Base-by-base conservation (phyloP, 2,329 filamentous ascomycete species). In the Chaetomiaceae sp. region DNA sequence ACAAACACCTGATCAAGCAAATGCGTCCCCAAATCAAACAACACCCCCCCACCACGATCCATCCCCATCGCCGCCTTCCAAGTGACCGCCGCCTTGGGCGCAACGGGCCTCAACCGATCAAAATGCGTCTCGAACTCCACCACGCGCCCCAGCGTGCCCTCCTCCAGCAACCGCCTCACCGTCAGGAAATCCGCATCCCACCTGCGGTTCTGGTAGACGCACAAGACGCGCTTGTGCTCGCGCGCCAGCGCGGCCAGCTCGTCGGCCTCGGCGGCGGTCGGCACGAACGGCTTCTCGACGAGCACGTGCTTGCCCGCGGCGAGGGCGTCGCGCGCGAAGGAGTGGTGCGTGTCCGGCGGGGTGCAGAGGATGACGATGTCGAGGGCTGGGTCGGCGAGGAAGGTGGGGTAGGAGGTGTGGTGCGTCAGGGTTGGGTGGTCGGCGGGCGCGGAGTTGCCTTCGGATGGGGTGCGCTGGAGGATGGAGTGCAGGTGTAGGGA, bases 261-360 rank as follows among this genome's bases (percentile, higher is more conserved):
- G 30, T 80, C 74, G 10, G 87, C 87, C 68, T 91, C 83, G 51
- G 78, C 73, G 1, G 78, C 73, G 1, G 83, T 86, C 17, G 87
- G 84, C 12, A 88, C 86, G 65, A 92, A 92, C 2, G 88, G 88
- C 73, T 92, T 92, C 72, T 92, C 88, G 43, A 86, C 85, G 46
- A 92, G 73, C 21, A 91, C 85, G 66, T 92, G 84, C 72, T 91
- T 91, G 60, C 84, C 83, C 9, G 78, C 73, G 63, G 85, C 75
- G 42, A 92, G 73, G 0, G 85, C 83, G 45, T 78, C 67, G 66
- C 82, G 82, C 31, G 81, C 73, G 59, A 90, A 73, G 14, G 73
- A 65, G 63, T 82, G 87, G 71, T 92, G 88, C 10, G 81, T 83
- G 55, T 84, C 76, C 0, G 87, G 87, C 0, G 85, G 81, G 0